A percentile compares a stretch with the other conserved stretches of the same genome.
These are phyloP conservation scores for Quercus tomentella DNA, from an alignment of 331 rosid species.

Conservation along the genomic window DNA sequence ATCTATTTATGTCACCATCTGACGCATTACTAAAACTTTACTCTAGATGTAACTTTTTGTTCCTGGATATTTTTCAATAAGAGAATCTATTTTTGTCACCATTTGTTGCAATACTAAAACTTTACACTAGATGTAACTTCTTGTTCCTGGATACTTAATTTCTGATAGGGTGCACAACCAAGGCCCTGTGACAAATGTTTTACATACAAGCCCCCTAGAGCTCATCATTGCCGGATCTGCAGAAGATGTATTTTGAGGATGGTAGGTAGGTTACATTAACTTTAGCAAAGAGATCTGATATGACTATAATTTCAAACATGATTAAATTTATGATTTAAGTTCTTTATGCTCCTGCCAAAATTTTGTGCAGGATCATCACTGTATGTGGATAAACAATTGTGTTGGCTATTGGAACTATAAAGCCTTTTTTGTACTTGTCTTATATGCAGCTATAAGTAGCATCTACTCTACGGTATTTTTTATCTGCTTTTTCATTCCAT, in stretches of 20 bases:
- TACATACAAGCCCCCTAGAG: slow-evolving; percentile 77
- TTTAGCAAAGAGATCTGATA: background rate
- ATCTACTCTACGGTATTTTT: slow-evolving; percentile 62
- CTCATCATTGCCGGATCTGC: slow-evolving; percentile 94
- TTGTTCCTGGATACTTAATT: background rate
- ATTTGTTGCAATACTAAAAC: background rate
- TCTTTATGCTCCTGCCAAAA: slow-evolving; percentile 13
- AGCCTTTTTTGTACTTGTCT: slow-evolving; percentile 57
- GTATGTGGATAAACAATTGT: slow-evolving; percentile 87
- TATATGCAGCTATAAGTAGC: slow-evolving; percentile 56
- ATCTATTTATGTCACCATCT: slow-evolving; percentile 7
- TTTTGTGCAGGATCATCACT: slow-evolving; percentile 85
- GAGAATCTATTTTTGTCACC: slow-evolving; percentile 12
- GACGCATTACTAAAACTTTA: background rate
- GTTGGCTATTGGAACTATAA: slow-evolving; percentile 92
- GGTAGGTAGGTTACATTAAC: slow-evolving; percentile 49
- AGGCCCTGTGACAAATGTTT: slow-evolving; percentile 75
- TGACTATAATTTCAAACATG: slow-evolving; percentile 8
- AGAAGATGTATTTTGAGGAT: slow-evolving; percentile 85
- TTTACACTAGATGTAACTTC: background rate
- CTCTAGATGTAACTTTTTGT: background rate
- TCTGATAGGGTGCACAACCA: slow-evolving; percentile 36
- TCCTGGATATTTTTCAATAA: background rate
- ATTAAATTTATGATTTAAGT: background rate
- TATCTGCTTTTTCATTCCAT: background rate